Conservation (phyloP, 257 asterid genomes). For the Schizonepeta tenuifolia region DNA sequence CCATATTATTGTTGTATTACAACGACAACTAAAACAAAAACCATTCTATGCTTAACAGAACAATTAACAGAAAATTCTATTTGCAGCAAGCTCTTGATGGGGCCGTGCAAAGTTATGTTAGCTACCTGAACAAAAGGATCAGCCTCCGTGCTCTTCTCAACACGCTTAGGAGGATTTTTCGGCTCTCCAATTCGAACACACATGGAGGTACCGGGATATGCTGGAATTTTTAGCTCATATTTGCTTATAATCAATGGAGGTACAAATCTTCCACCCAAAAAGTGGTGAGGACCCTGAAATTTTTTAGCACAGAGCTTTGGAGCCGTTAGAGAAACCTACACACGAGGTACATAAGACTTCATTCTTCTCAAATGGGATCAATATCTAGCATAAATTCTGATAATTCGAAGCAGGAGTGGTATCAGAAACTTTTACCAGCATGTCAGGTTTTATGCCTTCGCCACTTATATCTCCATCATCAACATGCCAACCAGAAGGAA, state of each 20-base stretch:
- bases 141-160: constrained; percentile 54
- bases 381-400: constrained; percentile 5
- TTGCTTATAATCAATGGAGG: constrained; percentile 52
- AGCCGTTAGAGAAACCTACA: constrained; percentile 75
- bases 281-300: constrained; percentile 67
- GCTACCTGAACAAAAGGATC: constrained; percentile 84
- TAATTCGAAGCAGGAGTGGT: not conserved
- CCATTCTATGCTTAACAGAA: not conserved
- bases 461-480: constrained; percentile 79
- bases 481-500: constrained; percentile 94
- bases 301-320: constrained; percentile 77
- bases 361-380: not conserved
- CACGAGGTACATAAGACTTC: constrained; percentile 5
- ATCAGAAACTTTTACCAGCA: constrained; percentile 58
- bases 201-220: constrained; percentile 15
- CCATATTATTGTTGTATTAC: constrained; percentile 8
- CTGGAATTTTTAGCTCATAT: constrained; percentile 33
- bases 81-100: not conserved
- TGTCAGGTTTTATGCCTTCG: constrained; percentile 77
- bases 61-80: not conserved
- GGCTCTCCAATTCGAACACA: constrained; percentile 7
- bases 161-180: constrained; percentile 51
- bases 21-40: not conserved
- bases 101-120: not conserved
- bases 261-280: constrained; percentile 82